phyloP scores from a whole-genome alignment of 139 green algal species.

The Coccomyxa sp. region DNA sequence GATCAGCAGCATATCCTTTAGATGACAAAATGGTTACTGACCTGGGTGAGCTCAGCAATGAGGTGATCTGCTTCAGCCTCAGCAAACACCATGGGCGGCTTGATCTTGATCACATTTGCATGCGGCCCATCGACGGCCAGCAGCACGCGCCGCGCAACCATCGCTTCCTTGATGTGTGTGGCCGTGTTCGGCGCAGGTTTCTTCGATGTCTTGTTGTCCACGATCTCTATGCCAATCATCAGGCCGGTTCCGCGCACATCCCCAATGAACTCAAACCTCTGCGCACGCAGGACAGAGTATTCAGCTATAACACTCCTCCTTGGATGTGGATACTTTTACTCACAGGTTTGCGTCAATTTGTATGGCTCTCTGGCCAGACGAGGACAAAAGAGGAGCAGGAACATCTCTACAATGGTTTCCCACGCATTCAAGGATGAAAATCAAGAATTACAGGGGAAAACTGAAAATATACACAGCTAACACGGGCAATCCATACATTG shows the following conservation, averaged over 20 bases:
- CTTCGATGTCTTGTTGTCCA: constrained; percentile 23
- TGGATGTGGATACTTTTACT: too few relatives aligned
- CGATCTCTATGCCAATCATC: constrained; percentile 53
- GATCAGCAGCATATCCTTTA: too few relatives aligned
- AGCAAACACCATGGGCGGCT: constrained; percentile 65
- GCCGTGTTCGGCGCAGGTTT: constrained; percentile 7
- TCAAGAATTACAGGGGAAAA: too few relatives aligned
- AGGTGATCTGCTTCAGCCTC: constrained; percentile 42
- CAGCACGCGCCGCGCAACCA: constrained; percentile 41
- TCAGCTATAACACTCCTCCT: background rate
- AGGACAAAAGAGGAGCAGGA: too few relatives aligned
- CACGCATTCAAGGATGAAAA: too few relatives aligned
- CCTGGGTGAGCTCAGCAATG: constrained; percentile 12
- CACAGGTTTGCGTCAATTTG: background rate
- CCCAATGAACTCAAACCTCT: constrained; percentile 28
- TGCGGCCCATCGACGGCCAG: constrained; percentile 54
- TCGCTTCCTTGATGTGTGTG: constrained; percentile 40
- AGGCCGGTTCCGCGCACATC: constrained; percentile 60
- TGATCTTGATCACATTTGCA: constrained; percentile 71
- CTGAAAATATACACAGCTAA: too few relatives aligned
- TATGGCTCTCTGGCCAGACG: background rate
- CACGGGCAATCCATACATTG: too few relatives aligned
- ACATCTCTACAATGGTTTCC: too few relatives aligned
- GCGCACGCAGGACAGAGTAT: background rate
- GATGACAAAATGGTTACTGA: background rate